These are phyloP conservation scores for Alectoria sarmentosa DNA, from an alignment of 495 filamentous ascomycete species.

Conservation along the genomic window DNA sequence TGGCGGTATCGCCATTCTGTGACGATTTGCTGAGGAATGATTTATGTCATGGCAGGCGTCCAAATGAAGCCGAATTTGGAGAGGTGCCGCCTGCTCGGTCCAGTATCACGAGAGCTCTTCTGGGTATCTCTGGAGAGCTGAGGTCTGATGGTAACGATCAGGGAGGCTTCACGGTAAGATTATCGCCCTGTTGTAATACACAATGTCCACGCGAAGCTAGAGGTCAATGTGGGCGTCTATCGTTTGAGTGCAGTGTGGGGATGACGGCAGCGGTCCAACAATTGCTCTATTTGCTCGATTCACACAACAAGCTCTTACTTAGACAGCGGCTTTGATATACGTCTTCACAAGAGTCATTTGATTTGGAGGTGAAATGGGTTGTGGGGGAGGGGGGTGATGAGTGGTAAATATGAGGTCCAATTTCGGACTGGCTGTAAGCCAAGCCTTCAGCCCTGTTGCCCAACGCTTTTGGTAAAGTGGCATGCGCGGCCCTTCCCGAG, in stretches of 20 bases:
- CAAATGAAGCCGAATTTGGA: neutral
- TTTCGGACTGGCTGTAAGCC: neutral
- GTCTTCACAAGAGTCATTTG: neutral
- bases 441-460: neutral
- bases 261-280: neutral
- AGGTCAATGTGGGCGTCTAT: neutral
- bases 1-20: constrained; percentile 19
- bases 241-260: neutral
- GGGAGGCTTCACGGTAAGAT: neutral
- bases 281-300: neutral
- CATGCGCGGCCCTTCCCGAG: constrained; percentile 2
- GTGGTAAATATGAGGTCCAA: neutral
- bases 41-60: constrained; percentile 8
- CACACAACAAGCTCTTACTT: neutral
- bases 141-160: neutral
- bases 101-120: neutral
- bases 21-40: neutral
- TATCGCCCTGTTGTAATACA: neutral
- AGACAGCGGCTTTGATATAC: neutral
- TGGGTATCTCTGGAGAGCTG: neutral
- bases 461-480: neutral
- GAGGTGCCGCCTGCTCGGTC: neutral
- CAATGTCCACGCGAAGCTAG: neutral
- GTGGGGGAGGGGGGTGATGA: neutral
- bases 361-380: neutral